phyloP scores from a whole-genome alignment of 257 asterid genomes.

The Pogostemon cablin region DNA sequence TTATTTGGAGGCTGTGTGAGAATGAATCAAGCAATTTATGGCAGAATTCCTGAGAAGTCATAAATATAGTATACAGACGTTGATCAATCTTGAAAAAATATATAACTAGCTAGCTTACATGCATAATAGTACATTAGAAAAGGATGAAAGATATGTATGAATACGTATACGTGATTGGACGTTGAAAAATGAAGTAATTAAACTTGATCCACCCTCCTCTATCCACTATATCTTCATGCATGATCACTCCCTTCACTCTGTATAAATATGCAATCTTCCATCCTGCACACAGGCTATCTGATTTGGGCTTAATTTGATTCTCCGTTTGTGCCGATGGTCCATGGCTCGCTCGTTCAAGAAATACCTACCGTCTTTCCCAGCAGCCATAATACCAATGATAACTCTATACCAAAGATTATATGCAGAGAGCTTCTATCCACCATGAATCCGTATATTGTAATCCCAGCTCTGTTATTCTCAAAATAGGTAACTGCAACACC shows the following conservation, averaged over 20 bases:
- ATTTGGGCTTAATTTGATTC: neutral
- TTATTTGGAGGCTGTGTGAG: too few species aligned
- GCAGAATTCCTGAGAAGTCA: neutral
- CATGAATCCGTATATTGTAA: slow-evolving; percentile 89
- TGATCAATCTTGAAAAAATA: slow-evolving; percentile 11
- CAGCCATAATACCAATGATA: slow-evolving; percentile 86
- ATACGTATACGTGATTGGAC: neutral
- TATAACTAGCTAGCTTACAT: too few species aligned
- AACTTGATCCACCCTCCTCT: slow-evolving; percentile 1
- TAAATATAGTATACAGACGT: neutral
- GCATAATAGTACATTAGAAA: neutral
- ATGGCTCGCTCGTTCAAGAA: slow-evolving; percentile 42
- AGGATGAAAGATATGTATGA: neutral
- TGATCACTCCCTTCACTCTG: slow-evolving; percentile 5
- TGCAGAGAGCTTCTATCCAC: slow-evolving; percentile 80
- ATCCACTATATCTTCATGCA: neutral
- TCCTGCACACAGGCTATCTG: neutral
- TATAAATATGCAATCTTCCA: slow-evolving; percentile 13
- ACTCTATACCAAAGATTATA: slow-evolving; percentile 78
- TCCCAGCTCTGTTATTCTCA: slow-evolving; percentile 89
- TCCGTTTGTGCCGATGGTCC: neutral
- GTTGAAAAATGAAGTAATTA: slow-evolving; percentile 12
- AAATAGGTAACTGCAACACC: slow-evolving; percentile 68
- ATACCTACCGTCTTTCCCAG: slow-evolving; percentile 87
- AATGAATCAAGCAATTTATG: too few species aligned